Base-by-base conservation (phyloP, 768 basidiomycete genomes). In the Leucosporidium yakuticum region DNA sequence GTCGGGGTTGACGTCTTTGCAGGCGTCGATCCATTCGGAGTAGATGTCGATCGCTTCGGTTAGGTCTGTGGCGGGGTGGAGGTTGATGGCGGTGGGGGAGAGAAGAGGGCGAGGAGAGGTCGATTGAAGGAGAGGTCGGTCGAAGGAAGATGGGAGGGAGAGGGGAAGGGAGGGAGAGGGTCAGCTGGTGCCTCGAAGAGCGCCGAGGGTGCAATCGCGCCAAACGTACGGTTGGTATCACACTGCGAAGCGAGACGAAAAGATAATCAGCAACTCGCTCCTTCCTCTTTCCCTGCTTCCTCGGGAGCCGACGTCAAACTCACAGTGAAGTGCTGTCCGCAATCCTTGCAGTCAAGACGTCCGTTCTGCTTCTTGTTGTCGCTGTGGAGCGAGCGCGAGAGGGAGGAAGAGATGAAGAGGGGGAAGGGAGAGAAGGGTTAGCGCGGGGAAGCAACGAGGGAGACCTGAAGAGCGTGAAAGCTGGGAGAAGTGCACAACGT, bases 11-110 rank as follows among this genome's bases (percentile, higher is more conserved):
- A 64, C 71, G 11, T 44, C 63, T 32, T 70, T 70, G 51, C 64
- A 65, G 15, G 69, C 71, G 60, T 73, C 71, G 25, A 73, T 73
- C 71, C 71, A 73, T 54, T 70, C 53, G 11, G 71, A 66, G 54
- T 70, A 73, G 21, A 73, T 31, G 62, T 73, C 71, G 47, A 73
- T 65, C 20, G 71, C 64, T 49, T 70, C 71, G 55, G 58, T 59
- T 23, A 73, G 65, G 48, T 73, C 69, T 73, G 1, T 17, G 23
- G 19, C 17, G 31, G 2, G 39, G 32, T 11, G 20, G 17, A 25
- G 14, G 19, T 7, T 4, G n/a, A 36, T n/a, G n/a, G n/a, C n/a
- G n/a, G 36, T 29, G 14, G 25, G 36, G 29, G 49, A 34, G 56
- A n/a, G 47, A 25, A 27, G 17, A 14, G 19, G 57, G 5, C 34